Evolutionary conservation across 192 early-diverging fungal species (phyloP), one percentile per base, ranked within the genome.

Genomic region (Chytriomyces sp.): DNA sequence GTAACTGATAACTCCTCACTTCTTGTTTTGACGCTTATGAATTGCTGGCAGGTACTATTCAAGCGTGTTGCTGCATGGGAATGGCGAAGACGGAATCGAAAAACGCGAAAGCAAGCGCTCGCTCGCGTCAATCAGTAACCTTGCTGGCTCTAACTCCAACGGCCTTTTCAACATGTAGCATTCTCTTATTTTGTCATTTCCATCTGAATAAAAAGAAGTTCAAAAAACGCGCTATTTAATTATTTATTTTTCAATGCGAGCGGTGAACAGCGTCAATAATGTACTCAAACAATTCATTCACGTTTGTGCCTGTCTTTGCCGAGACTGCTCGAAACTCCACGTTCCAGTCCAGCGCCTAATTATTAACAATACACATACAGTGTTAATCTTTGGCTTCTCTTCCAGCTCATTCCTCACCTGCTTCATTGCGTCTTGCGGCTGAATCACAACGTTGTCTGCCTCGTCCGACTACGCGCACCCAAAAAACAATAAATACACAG

Each of bases 261-360:
- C 35, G 35, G 35, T 57, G 53, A 57, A 57, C 53, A n/a, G 53
- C 13, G 47, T 66, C 72, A 8, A 80, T 18, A n/a, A 83, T 49
- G 16, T 78, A 64, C 11, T 88, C 85, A 69, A 88, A 89, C 44
- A 89, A 69, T 61, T 89, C 88, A 16, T 65, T 61, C n/a, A 88
- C 82, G 64, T 85, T 85, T 44, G 79, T 82, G 6, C 88, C 88
- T 35, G 84, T 79, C 64, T 89, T 89, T 45, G 85, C 60, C 3
- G 85, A 87, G 20, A 86, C 86, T 16, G 87, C 64, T 23, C 79
- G 67, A 67, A 85, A 88, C 62, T 85, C 86, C 7, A 86, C 75
- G 45, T 75, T 74, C 88, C 86, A 89, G 44, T 85, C 88, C 74
- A 86, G 81, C 16, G 88, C 82, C 81, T 85, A 20, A 8, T 23